Evolutionary conservation across 768 basidiomycete species (phyloP).

Genomic region (Clitopilus hobsonii): DNA sequence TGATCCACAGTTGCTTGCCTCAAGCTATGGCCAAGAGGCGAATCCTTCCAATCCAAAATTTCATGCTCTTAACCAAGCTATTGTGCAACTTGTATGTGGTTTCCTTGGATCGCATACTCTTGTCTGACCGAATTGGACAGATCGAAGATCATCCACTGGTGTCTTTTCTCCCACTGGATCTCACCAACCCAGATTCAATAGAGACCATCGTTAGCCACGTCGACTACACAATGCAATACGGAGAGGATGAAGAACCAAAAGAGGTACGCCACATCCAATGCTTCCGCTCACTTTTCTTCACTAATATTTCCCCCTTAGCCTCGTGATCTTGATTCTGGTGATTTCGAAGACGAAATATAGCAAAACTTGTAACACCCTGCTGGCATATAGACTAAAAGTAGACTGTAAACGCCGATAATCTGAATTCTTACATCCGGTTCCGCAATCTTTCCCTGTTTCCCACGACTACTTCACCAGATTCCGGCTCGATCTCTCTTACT

Average conservation of each 20-base stretch:
- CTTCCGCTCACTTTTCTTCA: conserved; percentile 5
- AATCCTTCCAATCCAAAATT: conserved; percentile 70
- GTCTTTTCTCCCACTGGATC: conserved; percentile 92
- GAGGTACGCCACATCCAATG: conserved; percentile 50
- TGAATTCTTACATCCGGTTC: too few species aligned
- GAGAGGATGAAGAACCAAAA: conserved; percentile 97
- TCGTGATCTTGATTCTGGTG: conserved; percentile 89
- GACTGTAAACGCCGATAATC: not conserved
- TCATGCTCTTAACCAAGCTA: conserved; percentile 90
- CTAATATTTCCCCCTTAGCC: conserved; percentile 48
- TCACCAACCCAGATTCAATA: conserved; percentile 84
- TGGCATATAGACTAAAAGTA: not conserved
- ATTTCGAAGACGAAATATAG: conserved; percentile 65
- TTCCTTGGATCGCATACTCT: conserved; percentile 2
- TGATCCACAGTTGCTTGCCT: conserved; percentile 81
- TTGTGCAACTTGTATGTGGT: conserved; percentile 89
- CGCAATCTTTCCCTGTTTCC: conserved; percentile 1
- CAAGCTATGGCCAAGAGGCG: conserved; percentile 54
- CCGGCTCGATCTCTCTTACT: not conserved
- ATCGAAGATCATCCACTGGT: conserved; percentile 99
- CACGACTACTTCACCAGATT: not conserved
- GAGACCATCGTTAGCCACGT: conserved; percentile 91
- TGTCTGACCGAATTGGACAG: conserved; percentile 32
- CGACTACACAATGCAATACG: conserved; percentile 98
- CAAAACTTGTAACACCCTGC: conserved; percentile 27